Conservation (phyloP, 1,284 basidiomycete genomes). For the Cutaneotrichosporon sp. region DNA sequence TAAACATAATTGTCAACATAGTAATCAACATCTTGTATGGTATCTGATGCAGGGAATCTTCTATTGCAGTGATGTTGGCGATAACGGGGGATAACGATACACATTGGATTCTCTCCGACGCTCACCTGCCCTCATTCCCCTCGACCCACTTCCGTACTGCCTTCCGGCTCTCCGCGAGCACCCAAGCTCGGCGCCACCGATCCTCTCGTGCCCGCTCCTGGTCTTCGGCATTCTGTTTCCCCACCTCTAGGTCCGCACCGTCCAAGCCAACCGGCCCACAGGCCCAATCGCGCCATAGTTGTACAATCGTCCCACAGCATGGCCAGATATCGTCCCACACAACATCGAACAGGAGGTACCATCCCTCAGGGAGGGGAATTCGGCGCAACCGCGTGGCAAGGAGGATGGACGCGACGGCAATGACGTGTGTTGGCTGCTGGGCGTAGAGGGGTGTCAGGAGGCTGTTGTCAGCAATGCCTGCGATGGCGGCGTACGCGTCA, state of each 20-base stretch:
- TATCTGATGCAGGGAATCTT: no score
- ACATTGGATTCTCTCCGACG: no score
- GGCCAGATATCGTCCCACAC: conserved; percentile 77
- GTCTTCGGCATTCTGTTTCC: no score
- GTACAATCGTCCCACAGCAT: conserved; percentile 72
- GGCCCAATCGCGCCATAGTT: conserved; percentile 55
- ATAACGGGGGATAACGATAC: no score
- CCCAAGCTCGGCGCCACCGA: conserved; percentile 55
- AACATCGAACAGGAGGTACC: conserved; percentile 86
- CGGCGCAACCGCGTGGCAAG: conserved; percentile 63
- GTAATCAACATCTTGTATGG: no score
- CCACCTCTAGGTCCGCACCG: no score
- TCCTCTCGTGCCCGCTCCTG: conserved; percentile 46
- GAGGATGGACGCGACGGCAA: conserved; percentile 79
- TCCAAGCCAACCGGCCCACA: conserved; percentile 7
- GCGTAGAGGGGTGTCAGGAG: conserved; percentile 87
- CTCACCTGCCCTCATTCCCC: no score
- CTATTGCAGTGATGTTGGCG: no score
- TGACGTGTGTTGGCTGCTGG: conserved; percentile 76
- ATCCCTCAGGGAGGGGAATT: conserved; percentile 71
- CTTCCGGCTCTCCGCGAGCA: conserved; percentile 50
- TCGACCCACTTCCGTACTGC: conserved; percentile 50
- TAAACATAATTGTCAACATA: no score
- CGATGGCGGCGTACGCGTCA: no score
- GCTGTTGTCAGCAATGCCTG: conserved; percentile 54